Evolutionary conservation across 495 filamentous ascomycete species (phyloP), one percentile per base, ranked within the genome.

Genomic region (Margaritispora aquatica): DNA sequence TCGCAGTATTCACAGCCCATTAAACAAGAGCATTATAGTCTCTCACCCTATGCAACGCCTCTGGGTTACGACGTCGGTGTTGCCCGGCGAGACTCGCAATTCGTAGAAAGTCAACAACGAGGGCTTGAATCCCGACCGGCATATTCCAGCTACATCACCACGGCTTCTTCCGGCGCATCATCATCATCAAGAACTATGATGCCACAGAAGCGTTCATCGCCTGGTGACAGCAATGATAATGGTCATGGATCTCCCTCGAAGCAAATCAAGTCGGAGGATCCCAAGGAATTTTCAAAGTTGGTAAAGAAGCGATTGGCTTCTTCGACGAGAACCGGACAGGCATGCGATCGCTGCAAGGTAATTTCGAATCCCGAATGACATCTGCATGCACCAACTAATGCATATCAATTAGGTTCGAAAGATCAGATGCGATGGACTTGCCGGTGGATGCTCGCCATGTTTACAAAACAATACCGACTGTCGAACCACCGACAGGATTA

Each of bases 311-410:
- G 81, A 66, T 71, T 85, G 51, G 77, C 78, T 59, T 79, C 77
- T 20, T 85, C 84, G 52, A 84, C 80, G 20, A 79, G 90, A 19
- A 94, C 88, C 0, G 88, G 89, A 2, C 90, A 94, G 69, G 92
- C 92, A 3, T 96, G 92, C 77, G 92, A 96, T 67, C 80, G 92
- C 51, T 96, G 92, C 78, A 91, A 91, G 79, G 90, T 92, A 74
- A 58, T 80, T 71, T 21, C 38, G 5, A 57, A 38, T 27, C 34
- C 57, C 59, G 50, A 9, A 20, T 19, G 11, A 48, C 54, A 36
- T 47, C 19, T 38, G 21, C 31, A 44, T 44, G 38, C 38, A 44
- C 3, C 38, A n/a, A 44, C 38, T 44, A 44, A 44, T n/a, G 4
- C 38, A 44, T n/a, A 44, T 17, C 17, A 26, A 36, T 23, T 58